Conservation (phyloP, 495 filamentous ascomycete species). For the Neohortaea acidophila region DNA sequence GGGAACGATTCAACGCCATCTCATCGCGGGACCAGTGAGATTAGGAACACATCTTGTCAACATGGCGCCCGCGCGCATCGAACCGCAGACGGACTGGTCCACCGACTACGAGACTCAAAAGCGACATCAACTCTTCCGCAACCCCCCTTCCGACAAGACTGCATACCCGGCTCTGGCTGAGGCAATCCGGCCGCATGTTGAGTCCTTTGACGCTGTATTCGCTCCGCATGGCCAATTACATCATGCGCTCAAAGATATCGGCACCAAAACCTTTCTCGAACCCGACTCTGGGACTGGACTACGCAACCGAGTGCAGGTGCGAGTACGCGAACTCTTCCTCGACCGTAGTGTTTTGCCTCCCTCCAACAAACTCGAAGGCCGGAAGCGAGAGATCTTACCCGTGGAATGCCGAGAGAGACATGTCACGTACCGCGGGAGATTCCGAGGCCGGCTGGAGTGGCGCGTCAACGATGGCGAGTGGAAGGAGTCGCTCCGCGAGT, state of each 20-base stretch:
- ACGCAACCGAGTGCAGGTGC: slow-evolving; percentile 57
- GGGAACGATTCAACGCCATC: too few species aligned
- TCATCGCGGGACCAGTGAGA: too few species aligned
- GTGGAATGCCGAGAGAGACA: slow-evolving; percentile 91
- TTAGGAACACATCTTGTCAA: too few species aligned
- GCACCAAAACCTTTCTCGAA: slow-evolving; percentile 62
- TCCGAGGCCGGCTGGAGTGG: slow-evolving; percentile 66
- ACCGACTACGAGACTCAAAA: slow-evolving; percentile 65
- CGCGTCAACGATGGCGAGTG: slow-evolving; percentile 74
- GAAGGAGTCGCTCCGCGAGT: slow-evolving; percentile 60
- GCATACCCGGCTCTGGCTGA: slow-evolving; percentile 75
- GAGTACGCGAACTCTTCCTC: slow-evolving; percentile 61
- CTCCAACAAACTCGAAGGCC: slow-evolving; percentile 61
- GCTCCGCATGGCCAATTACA: slow-evolving; percentile 54
- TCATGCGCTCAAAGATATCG: slow-evolving; percentile 70
- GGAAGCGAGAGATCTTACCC: slow-evolving; percentile 70
- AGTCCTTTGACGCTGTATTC: slow-evolving; percentile 93
- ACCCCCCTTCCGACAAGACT: slow-evolving; percentile 71
- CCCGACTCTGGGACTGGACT: slow-evolving; percentile 27
- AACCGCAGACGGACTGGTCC: slow-evolving; percentile 54
- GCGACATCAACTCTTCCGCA: slow-evolving; percentile 71
- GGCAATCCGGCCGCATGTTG: slow-evolving; percentile 75
- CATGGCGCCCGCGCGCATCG: slow-evolving; percentile 37
- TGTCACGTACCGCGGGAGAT: slow-evolving; percentile 75
- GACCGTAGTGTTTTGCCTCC: slow-evolving; percentile 59